Evolutionary conservation across 257 asterid genomes (phyloP), one percentile per base, ranked within the genome.

Genomic region (Scutellaria barbata): DNA sequence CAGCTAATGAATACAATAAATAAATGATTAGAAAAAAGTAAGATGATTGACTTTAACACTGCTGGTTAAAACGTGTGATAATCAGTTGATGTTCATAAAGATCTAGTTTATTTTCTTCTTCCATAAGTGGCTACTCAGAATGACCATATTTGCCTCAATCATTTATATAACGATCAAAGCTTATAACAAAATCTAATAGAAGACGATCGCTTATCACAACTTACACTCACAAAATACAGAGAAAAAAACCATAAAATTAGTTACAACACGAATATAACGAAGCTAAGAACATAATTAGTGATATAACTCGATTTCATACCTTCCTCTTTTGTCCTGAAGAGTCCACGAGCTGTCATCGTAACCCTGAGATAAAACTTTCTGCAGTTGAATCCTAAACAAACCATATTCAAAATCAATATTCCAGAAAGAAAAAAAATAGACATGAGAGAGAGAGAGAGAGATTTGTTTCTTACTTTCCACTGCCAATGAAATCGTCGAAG

Each of bases 321-420:
- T 92, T 76, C 96, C 96, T 18, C 82, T 84, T 78, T 92, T 94
- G 56, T 89, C 86, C 71, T 86, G 99, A 14, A 94, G 80, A 55
- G 99, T 77, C 98, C 98, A 94, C 8, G 90, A 10, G 74, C 82
- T 68, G 75, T 92, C 98, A 25, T 92, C 99, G 39, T 74, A 94
- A 66, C 96, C 96, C 68, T 83, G 87, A 41, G 95, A 85, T 10
- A 94, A 79, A 77, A 88, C 99, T 80, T 82, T 94, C 75, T 84
- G 91, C 71, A 94, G 76, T 72, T 79, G 96, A 88, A 94, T 53
- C 92, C 99, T 94, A 54, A 35, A 75, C 25, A 41, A 71, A 45
- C 39, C 77, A 63, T 67, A 79, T 73, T 57, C 68, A 39, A 67
- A 10, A 71, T 22, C 46, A 66, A 43, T 5, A 67, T 52, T 55